Evolutionary conservation across 2,329 filamentous ascomycete genomes (phyloP), one percentile per base, ranked within the genome.

Genomic region (Cercospora canescens): DNA sequence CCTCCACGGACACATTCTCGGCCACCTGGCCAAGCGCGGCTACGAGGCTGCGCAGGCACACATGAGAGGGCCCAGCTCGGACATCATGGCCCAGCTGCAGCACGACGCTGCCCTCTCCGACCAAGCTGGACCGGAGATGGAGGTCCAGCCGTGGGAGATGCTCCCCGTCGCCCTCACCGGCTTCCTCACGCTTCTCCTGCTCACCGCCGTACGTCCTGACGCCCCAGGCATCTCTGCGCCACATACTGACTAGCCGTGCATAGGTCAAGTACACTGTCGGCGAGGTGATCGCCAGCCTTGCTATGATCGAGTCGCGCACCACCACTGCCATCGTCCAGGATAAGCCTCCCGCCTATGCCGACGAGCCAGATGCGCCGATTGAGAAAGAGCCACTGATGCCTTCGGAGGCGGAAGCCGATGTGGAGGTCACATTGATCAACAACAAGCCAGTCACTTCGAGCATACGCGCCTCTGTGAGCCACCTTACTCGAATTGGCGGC

Each of bases 251-350:
- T 2, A 41, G 34, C 12, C 12, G 16, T 62, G 24, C 30, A 62
- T 57, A 76, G 74, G 70, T 78, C 66, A 70, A 71, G 54, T 91
- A 91, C 79, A 87, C 86, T 52, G 85, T 88, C 70, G 84, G 84
- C 63, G 78, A 84, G 64, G 81, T 91, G 62, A 80, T 91, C 52
- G 83, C 86, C 1, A 87, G 86, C 6, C 83, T 91, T 48, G 83
- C 87, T 67, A 87, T 88, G 79, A 82, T 91, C 72, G 89, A 91
- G 77, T 85, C 85, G 55, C 83, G 86, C 39, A 80, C 83, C 69
- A 83, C 83, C 28, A 83, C 83, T 60, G 83, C 81, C 67, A 79
- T 81, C 69, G 74, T 83, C 69, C 74, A 77, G 67, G 32, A 45
- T 28, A 75, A 72, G 66, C 85, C 69, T 79, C 83, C 73, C 78